Evolutionary conservation across 225 moss, liverwort and hornwort species (phyloP).

Genomic region (Anthoceros angustus): DNA sequence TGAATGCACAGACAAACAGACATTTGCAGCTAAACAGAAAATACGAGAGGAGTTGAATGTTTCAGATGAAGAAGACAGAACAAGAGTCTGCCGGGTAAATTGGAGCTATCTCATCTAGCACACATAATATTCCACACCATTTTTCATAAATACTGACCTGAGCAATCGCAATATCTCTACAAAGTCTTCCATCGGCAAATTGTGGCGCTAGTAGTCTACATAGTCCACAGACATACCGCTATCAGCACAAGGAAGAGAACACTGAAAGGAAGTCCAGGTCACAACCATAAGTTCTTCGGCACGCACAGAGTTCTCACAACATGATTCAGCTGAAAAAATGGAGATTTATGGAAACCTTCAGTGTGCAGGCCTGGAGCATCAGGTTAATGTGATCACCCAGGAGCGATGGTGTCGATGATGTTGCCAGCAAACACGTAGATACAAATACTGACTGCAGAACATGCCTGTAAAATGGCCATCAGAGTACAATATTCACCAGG

Average conservation of each 20-base stretch:
- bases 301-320: neutral
- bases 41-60: neutral
- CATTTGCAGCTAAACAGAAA: neutral
- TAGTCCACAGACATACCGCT: neutral
- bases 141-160: slow-evolving; percentile 24
- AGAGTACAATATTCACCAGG: neutral
- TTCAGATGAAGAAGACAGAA: too few species aligned
- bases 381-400: slow-evolving; percentile 29
- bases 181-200: slow-evolving; percentile 41
- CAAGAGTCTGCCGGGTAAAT: too few species aligned
- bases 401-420: slow-evolving; percentile 57
- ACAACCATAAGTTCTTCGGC: too few species aligned
- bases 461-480: slow-evolving; percentile 16
- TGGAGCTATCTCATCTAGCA: too few species aligned
- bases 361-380: neutral
- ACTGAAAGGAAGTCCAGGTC: neutral
- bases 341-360: neutral
- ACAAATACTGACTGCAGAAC: slow-evolving; percentile 39
- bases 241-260: slow-evolving; percentile 5
- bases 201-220: slow-evolving; percentile 30
- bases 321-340: neutral
- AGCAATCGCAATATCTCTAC: slow-evolving; percentile 53
- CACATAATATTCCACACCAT: too few species aligned
- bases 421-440: slow-evolving; percentile 39
- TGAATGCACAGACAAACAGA: slow-evolving; percentile 21